Conservation (phyloP, 2,329 filamentous ascomycete species). For the Passalora sequoiae region DNA sequence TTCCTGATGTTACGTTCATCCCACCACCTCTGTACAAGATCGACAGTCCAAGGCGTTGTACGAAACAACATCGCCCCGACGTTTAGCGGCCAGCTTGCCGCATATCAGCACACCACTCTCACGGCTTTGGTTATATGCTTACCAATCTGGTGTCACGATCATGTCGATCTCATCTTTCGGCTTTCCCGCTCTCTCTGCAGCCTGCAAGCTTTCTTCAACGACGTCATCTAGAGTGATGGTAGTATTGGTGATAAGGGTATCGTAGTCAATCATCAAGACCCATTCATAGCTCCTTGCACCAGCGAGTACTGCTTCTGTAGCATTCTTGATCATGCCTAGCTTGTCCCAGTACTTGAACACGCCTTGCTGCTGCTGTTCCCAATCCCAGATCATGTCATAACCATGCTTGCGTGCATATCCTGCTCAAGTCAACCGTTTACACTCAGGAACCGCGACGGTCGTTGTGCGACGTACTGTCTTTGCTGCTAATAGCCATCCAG, state of each 20-base stretch:
- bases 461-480: slow-evolving; percentile 2
- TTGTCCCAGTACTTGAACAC: slow-evolving; percentile 34
- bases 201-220: slow-evolving; percentile 32
- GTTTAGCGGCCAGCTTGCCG: slow-evolving; percentile 28
- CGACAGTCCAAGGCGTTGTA: slow-evolving; percentile 31
- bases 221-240: slow-evolving; percentile 34
- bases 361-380: slow-evolving; percentile 33
- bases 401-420: slow-evolving; percentile 36
- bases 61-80: slow-evolving; percentile 37
- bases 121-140: too few species aligned
- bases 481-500: slow-evolving; percentile 8
- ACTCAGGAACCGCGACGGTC: too few species aligned
- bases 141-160: slow-evolving; percentile 37
- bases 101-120: too few species aligned
- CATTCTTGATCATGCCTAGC: slow-evolving; percentile 18
- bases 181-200: slow-evolving; percentile 23
- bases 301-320: slow-evolving; percentile 30
- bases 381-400: slow-evolving; percentile 38
- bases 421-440: too few species aligned
- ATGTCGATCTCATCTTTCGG: slow-evolving; percentile 32
- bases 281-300: slow-evolving; percentile 34
- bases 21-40: slow-evolving; percentile 32
- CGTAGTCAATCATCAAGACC: slow-evolving; percentile 42
- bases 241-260: slow-evolving; percentile 39
- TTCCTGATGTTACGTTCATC: slow-evolving; percentile 17